Evolutionary conservation across 257 asterid species (phyloP), one percentile per base, ranked within the genome.

Genomic region (Ligustrum vulgare): DNA sequence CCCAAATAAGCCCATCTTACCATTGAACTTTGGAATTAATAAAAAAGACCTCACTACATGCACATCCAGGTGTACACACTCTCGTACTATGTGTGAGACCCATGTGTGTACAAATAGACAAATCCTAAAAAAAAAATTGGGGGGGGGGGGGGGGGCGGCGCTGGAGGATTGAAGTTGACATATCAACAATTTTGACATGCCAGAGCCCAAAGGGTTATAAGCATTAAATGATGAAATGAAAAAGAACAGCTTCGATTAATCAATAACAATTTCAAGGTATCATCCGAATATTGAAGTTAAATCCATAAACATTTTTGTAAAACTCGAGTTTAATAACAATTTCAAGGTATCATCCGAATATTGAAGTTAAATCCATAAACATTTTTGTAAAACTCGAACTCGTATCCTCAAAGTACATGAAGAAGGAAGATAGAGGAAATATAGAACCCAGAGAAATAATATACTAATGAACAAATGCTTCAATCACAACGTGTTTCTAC

Each of bases 381-480:
- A 58, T 22, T 56, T 56, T 13, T 58, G 15, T 58, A 22, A 58
- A 58, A 60, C 8, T 23, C 1, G 32, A 13, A 23, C 32, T 35
- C 70, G 16, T 64, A 76, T 71, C 7, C 68, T 25, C 13, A 68
- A 16, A 31, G 66, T 54, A 67, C 75, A 78, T 18, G 70, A 72
- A 56, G 20, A 62, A 20, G 43, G 37, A 69, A 67, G 33, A 75
- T 58, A 62, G 75, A 72, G 56, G 58, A 81, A 77, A 82, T 75
- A 32, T 39, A 74, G 64, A 47, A 71, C 66, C 74, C 33, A 36
- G 23, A 41, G 70, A 69, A 75, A 67, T 45, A 35, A 74, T 78
- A 74, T 80, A 83, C 82, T 63, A 80, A 83, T 80, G 63, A 84
- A 77, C 74, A 82, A 80, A 67, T 82, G 71, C 33, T 72, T 69